These are phyloP conservation scores for Cercospora berteroae DNA, from an alignment of 2,329 filamentous ascomycete species.

Conservation along the genomic window DNA sequence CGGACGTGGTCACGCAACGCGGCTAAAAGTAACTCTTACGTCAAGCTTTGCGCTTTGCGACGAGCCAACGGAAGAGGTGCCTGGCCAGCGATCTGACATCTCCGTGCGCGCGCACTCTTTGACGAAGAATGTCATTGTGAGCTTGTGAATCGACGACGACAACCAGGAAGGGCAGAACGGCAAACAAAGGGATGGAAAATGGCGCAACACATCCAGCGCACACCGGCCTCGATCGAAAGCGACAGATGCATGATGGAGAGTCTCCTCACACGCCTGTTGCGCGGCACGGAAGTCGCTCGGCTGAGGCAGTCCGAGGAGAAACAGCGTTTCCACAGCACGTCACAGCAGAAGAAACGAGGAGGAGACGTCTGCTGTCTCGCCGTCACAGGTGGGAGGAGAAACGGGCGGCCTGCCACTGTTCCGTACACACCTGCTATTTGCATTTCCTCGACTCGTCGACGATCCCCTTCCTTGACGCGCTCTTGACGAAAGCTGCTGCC, in stretches of 20 bases:
- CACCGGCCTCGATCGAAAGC: background rate
- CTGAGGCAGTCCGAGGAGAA: constrained; percentile 3
- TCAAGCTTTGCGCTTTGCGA: constrained; percentile 8
- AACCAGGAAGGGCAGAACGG: background rate
- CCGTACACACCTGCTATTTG: background rate
- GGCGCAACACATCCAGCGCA: background rate
- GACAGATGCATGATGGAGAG: background rate
- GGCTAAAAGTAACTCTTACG: constrained; percentile 9
- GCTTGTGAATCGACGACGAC: background rate
- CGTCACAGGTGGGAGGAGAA: background rate
- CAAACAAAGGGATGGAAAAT: background rate
- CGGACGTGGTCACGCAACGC: background rate
- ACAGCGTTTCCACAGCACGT: constrained; percentile 6
- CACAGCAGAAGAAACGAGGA: constrained; percentile 3
- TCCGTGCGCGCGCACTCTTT: background rate
- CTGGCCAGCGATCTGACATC: background rate
- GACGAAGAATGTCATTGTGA: background rate
- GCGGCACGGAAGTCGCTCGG: constrained; percentile 8
- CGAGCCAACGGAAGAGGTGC: background rate
- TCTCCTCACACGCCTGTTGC: background rate
- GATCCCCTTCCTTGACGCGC: background rate
- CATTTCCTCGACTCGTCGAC: background rate
- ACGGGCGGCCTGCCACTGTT: background rate
- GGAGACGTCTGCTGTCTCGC: background rate
- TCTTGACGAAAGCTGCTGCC: background rate